Conservation (phyloP, 2,329 filamentous ascomycete species). For the Macrophomina tecta region DNA sequence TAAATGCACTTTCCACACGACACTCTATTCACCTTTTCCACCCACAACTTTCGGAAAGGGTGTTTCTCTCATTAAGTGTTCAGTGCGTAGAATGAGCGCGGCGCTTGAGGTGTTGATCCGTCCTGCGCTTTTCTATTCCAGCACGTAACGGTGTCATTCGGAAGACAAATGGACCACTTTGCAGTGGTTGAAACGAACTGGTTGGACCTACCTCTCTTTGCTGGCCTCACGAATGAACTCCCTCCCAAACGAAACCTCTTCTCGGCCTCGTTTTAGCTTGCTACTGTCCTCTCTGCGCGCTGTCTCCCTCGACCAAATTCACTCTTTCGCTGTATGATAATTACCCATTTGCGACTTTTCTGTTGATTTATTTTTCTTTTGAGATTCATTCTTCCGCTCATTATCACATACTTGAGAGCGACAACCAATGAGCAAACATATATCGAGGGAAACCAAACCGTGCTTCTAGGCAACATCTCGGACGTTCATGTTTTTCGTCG, state of each 20-base stretch:
- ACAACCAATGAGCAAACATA: conserved; percentile 2
- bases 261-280: conserved; percentile 2
- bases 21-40: not conserved
- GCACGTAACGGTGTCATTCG: not conserved
- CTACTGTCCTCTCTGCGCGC: not conserved
- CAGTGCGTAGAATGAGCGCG: conserved; percentile 18
- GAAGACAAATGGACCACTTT: not conserved
- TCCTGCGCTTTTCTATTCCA: not conserved
- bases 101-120: conserved; percentile 16
- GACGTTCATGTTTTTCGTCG: not conserved
- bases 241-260: not conserved
- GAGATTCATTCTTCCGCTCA: not conserved
- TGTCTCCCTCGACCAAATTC: not conserved
- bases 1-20: conserved; percentile 36
- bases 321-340: conserved; percentile 21
- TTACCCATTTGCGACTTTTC: not conserved
- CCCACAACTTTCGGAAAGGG: not conserved
- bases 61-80: conserved; percentile 18
- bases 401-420: not conserved
- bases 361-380: not conserved
- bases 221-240: not conserved
- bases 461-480: not conserved
- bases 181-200: not conserved
- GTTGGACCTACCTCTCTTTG: not conserved
- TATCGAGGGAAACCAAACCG: not conserved